Evolutionary conservation across 176 grass and related monocot genomes (phyloP), one percentile per base, ranked within the genome.

Genomic region (Zoysia pacifica): DNA sequence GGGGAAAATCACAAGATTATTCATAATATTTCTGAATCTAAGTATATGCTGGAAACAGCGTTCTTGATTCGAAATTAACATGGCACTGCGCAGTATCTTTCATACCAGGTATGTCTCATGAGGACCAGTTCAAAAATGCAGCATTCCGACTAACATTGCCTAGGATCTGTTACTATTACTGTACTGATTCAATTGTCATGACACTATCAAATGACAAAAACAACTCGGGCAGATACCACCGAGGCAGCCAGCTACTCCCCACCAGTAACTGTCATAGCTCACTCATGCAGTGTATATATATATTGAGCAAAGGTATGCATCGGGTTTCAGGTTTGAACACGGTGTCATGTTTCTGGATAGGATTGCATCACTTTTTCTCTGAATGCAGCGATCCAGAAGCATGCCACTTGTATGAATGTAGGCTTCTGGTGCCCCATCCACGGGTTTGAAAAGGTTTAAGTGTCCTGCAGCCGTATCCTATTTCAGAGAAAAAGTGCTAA

Each of bases 121-220:
- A 85, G 72, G 72, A 67, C 45, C 72, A 81, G 66, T 61, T 72
- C 82, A 81, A 85, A 67, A 85, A 85, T 81, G 65, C 72, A 89
- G 59, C 67, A 50, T 65, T 45, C 4, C 48, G 60, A 65, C 75
- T 63, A 75, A 48, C 18, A 65, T 76, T 85, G 82, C 51, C 58
- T 71, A 5, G 56, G 40, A 80, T 84, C 16, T 81, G 35, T 48
- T 56, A 13, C 64, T 36, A 75, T 65, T 11, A n/a, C 48, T 80
- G 39, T 56, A 55, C 76, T 48, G 12, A 63, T 70, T 42, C 59
- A 61, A n/a, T 43, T 38, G 64, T 70, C 70, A 65, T 62, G 53
- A 69, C 52, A 48, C 64, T 79, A 79, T 73, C 75, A 69, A 73
- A 79, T 47, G 75, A 84, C 52, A 81, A 79, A 6, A 62, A 40